Evolutionary conservation across 2,329 filamentous ascomycete species (phyloP).

Genomic region (Metarhizium album): DNA sequence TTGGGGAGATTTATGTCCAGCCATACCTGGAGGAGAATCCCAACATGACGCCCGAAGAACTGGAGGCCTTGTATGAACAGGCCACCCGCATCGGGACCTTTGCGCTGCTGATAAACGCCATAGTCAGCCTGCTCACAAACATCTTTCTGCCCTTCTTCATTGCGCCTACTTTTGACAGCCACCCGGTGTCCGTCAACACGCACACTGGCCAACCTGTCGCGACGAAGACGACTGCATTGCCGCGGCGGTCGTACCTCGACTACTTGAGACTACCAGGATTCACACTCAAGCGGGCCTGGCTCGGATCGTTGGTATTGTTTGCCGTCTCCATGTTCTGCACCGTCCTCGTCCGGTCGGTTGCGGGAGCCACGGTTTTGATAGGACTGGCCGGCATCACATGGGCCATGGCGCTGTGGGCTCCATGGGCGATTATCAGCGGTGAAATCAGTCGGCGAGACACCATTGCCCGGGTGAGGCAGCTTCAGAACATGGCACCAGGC

Average conservation of each 20-base stretch:
- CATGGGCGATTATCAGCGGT: constrained; percentile 87
- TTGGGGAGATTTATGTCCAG: constrained; percentile 86
- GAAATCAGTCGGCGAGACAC: constrained; percentile 80
- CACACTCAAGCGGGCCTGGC: constrained; percentile 81
- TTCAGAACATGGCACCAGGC: constrained; percentile 12
- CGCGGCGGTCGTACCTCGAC: constrained; percentile 37
- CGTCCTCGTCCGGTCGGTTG: constrained; percentile 62
- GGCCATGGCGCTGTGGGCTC: constrained; percentile 89
- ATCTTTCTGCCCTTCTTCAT: constrained; percentile 79
- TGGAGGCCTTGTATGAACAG: constrained; percentile 71
- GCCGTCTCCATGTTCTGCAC: constrained; percentile 72
- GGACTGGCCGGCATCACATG: constrained; percentile 80
- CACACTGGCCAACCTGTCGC: background rate
- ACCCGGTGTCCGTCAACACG: constrained; percentile 15
- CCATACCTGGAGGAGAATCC: constrained; percentile 69
- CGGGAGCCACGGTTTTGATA: constrained; percentile 65
- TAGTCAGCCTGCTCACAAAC: constrained; percentile 73
- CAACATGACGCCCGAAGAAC: constrained; percentile 62
- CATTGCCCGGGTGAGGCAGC: constrained; percentile 28
- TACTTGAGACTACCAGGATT: constrained; percentile 67
- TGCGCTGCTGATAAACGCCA: constrained; percentile 77
- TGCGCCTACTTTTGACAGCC: constrained; percentile 61
- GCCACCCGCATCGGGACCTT: constrained; percentile 83
- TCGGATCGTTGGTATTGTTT: constrained; percentile 77
- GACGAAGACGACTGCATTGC: background rate